phyloP scores from a whole-genome alignment of 148 eudicot genomes.

The Chenopodium berlandieri region DNA sequence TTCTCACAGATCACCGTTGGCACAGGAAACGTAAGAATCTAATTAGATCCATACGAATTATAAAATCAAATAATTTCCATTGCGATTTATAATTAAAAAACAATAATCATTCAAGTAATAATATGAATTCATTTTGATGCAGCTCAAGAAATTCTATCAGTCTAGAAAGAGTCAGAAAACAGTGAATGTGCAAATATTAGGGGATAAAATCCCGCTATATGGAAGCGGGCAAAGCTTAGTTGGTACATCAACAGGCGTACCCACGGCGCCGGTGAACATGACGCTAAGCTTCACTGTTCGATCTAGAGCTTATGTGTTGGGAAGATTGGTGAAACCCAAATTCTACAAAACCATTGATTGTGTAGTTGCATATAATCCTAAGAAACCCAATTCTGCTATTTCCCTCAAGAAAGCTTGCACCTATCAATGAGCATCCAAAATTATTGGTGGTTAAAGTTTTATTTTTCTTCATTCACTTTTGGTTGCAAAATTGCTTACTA shows the following conservation, averaged over 20 bases:
- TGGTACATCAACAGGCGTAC: constrained; percentile 50
- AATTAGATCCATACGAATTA: too few species aligned
- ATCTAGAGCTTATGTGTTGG: constrained; percentile 77
- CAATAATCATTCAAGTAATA: background rate
- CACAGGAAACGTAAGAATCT: constrained; percentile 57
- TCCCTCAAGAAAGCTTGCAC: constrained; percentile 62
- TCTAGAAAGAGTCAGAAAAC: constrained; percentile 53
- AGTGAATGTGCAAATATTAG: constrained; percentile 40
- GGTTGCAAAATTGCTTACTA: background rate
- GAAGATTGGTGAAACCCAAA: constrained; percentile 73
- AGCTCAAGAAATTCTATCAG: constrained; percentile 74
- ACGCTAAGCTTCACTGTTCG: constrained; percentile 50
- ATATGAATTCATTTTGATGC: constrained; percentile 17
- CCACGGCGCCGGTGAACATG: constrained; percentile 56
- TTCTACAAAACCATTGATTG: constrained; percentile 55
- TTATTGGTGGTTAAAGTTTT: too few species aligned
- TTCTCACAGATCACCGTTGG: constrained; percentile 59
- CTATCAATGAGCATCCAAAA: constrained; percentile 31
- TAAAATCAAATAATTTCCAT: too few species aligned
- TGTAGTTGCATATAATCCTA: constrained; percentile 41
- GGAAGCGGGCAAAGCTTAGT: constrained; percentile 71
- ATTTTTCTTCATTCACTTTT: too few species aligned
- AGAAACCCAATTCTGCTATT: constrained; percentile 45
- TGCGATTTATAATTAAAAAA: too few species aligned
- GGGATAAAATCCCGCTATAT: constrained; percentile 65